These are phyloP conservation scores for Colletotrichum tanaceti DNA, from an alignment of 2,329 filamentous ascomycete species.

Conservation along the genomic window DNA sequence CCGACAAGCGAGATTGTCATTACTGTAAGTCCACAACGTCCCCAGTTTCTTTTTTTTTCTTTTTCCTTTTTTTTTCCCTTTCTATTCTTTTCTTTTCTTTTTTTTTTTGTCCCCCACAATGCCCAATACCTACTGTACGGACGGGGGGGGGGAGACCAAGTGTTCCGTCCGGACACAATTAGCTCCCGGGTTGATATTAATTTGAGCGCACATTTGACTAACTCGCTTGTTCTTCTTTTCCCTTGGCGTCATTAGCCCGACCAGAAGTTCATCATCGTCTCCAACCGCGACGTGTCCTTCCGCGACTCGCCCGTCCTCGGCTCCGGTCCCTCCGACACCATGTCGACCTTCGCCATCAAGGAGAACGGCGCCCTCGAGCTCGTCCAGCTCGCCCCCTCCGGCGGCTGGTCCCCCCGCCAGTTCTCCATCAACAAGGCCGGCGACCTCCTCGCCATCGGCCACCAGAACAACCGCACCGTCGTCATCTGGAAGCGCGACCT, in stretches of 20 bases:
- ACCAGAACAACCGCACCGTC: slow-evolving; percentile 41
- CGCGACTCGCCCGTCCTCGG: slow-evolving; percentile 39
- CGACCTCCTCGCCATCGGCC: slow-evolving; percentile 38
- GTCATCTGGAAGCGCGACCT: slow-evolving; percentile 41
- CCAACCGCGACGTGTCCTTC: slow-evolving; percentile 40
- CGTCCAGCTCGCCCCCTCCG: slow-evolving; percentile 39
- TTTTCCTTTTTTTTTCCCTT: background rate
- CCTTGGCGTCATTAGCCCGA: slow-evolving; percentile 17
- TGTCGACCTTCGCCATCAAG: slow-evolving; percentile 40
- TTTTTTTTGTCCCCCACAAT: no score
- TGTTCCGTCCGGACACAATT: no score
- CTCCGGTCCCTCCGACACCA: slow-evolving; percentile 39
- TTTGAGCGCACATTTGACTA: background rate
- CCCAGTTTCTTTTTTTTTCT: background rate
- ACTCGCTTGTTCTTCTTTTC: background rate
- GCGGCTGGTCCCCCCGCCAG: slow-evolving; percentile 40
- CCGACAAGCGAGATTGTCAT: slow-evolving; percentile 43
- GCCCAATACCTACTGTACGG: no score
- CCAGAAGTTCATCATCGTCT: slow-evolving; percentile 37
- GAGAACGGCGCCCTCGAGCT: slow-evolving; percentile 40
- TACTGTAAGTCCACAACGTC: slow-evolving; percentile 31
- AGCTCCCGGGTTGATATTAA: slow-evolving; percentile 28
- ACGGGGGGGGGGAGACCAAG: no score
- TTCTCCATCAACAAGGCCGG: slow-evolving; percentile 41
- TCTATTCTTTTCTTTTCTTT: background rate